phyloP scores from a whole-genome alignment of 148 eudicot species.

The Polygonum maritimum region DNA sequence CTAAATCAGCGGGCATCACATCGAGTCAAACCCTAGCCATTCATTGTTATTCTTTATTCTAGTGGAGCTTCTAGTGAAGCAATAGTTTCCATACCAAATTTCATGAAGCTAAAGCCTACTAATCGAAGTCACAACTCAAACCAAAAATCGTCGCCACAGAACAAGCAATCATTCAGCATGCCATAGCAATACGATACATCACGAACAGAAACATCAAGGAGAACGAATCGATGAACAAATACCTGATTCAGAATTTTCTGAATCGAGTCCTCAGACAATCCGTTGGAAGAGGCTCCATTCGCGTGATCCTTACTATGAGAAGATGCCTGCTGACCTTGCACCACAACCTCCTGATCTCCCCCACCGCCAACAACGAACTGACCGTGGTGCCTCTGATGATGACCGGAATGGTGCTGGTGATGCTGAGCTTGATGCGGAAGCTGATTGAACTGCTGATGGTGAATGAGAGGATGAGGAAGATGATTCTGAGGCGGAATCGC shows the following conservation, averaged over 20 bases:
- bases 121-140: too few species aligned
- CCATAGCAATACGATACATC: too few species aligned
- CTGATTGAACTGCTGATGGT: slow-evolving; percentile 3
- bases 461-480: background rate
- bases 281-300: slow-evolving; percentile 20
- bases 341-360: slow-evolving; percentile 15
- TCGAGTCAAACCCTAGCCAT: background rate
- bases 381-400: slow-evolving; percentile 5
- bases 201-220: background rate
- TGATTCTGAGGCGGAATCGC: slow-evolving; percentile 18
- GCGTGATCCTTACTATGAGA: slow-evolving; percentile 16
- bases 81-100: too few species aligned
- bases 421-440: background rate
- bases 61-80: too few species aligned
- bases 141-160: too few species aligned
- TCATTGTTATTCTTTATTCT: too few species aligned
- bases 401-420: slow-evolving; percentile 18
- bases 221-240: slow-evolving; percentile 4
- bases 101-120: too few species aligned
- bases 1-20: background rate
- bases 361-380: slow-evolving; percentile 11
- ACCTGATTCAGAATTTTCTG: slow-evolving; percentile 74
- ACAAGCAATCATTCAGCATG: too few species aligned
- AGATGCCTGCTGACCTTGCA: slow-evolving; percentile 4
- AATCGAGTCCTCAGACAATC: slow-evolving; percentile 51